Evolutionary conservation across 805 yeast species (phyloP).

Genomic region (Metschnikowia cubensis): DNA sequence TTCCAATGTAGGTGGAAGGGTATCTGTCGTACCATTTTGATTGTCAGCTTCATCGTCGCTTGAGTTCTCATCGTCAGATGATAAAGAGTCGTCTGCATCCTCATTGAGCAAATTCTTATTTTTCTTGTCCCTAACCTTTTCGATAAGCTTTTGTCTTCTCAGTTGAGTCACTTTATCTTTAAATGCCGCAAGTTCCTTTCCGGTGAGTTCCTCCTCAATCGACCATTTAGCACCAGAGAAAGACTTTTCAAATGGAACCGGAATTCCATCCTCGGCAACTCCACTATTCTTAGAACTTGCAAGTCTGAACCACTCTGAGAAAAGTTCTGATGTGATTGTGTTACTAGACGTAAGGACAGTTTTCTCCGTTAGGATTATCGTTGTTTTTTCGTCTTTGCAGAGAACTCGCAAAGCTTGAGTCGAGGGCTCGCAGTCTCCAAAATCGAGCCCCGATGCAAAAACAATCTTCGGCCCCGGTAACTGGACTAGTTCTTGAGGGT

Average conservation of each 20-base stretch:
- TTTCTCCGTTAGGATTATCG: slow-evolving; percentile 72
- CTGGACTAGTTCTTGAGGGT: slow-evolving; percentile 51
- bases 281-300: slow-evolving; percentile 34
- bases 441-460: slow-evolving; percentile 66
- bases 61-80: slow-evolving; percentile 26
- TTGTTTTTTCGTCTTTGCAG: slow-evolving; percentile 61
- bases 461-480: slow-evolving; percentile 73
- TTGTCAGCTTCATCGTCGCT: slow-evolving; percentile 28
- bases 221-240: slow-evolving; percentile 39
- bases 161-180: slow-evolving; percentile 43
- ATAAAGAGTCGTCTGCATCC: slow-evolving; percentile 19
- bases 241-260: slow-evolving; percentile 48
- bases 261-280: slow-evolving; percentile 54
- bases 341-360: slow-evolving; percentile 29
- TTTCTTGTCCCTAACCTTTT: slow-evolving; percentile 40
- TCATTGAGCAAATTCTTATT: slow-evolving; percentile 36
- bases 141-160: slow-evolving; percentile 40
- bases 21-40: background rate
- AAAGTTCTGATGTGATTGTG: slow-evolving; percentile 49
- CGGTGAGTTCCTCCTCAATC: slow-evolving; percentile 48
- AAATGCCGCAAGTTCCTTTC: slow-evolving; percentile 48
- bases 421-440: slow-evolving; percentile 61
- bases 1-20: background rate
- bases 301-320: slow-evolving; percentile 49
- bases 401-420: slow-evolving; percentile 49